These are phyloP conservation scores for Ascochyta clinopodiicola DNA, from an alignment of 2,329 filamentous ascomycete genomes.

Conservation along the genomic window DNA sequence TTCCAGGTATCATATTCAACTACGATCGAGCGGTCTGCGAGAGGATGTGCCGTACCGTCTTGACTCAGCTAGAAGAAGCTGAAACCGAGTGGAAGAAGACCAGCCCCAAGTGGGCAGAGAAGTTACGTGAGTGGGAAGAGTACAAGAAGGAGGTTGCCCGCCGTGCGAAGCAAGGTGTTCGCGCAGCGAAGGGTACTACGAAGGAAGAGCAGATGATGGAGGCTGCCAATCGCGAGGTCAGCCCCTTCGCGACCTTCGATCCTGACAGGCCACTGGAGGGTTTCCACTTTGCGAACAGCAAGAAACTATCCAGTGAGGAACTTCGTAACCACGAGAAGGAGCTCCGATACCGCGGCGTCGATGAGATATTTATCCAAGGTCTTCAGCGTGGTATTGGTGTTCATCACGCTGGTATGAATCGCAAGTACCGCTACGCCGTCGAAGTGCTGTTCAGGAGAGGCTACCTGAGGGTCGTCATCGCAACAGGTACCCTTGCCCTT, in stretches of 20 bases:
- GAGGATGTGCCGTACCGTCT: conserved; percentile 59
- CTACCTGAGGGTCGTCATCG: conserved; percentile 72
- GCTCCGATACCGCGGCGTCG: conserved; percentile 59
- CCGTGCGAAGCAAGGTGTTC: conserved; percentile 53
- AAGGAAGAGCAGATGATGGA: conserved; percentile 66
- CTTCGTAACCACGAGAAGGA: conserved; percentile 62
- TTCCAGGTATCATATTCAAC: conserved; percentile 79
- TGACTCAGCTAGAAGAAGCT: conserved; percentile 60
- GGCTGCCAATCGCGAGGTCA: conserved; percentile 61
- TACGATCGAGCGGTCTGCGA: conserved; percentile 74
- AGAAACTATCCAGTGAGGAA: conserved; percentile 64
- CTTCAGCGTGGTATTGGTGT: conserved; percentile 74
- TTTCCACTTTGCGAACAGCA: conserved; percentile 71
- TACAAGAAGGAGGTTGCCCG: conserved; percentile 60
- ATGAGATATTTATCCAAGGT: conserved; percentile 63
- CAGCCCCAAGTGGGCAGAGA: conserved; percentile 66
- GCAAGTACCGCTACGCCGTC: conserved; percentile 74
- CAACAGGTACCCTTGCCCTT: conserved; percentile 76
- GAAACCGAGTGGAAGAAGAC: conserved; percentile 65
- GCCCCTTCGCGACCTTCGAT: conserved; percentile 69
- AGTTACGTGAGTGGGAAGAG: conserved; percentile 64
- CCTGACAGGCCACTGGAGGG: conserved; percentile 67
- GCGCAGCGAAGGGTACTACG: conserved; percentile 55
- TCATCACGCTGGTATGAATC: conserved; percentile 82
- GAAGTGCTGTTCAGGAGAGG: conserved; percentile 78